A percentile compares a stretch with the other conserved stretches of the same genome.
Conservation (phyloP, 257 asterid species). For the Rauvolfia tetraphylla region DNA sequence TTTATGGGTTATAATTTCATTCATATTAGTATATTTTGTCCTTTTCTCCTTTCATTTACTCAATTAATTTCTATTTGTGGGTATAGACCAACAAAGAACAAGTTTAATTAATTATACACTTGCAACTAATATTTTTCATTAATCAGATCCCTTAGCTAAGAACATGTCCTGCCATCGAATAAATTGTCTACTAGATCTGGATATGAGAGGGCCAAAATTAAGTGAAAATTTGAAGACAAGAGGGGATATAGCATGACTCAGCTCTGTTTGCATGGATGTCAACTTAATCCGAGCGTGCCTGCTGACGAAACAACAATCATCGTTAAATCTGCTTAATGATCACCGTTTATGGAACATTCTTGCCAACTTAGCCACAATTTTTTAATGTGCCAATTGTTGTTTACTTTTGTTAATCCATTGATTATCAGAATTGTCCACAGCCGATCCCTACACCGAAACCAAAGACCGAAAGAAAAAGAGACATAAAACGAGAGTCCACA, state of each 20-base stretch:
- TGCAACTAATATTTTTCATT: not conserved
- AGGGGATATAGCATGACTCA: not conserved
- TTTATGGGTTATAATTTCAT: not conserved
- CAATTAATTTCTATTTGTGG: not conserved
- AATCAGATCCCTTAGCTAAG: not conserved
- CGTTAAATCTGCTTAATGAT: not conserved
- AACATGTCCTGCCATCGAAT: not conserved
- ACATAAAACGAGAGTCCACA: no score
- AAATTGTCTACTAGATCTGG: not conserved
- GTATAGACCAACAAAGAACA: not conserved
- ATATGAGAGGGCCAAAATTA: not conserved
- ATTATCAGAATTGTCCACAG: no score
- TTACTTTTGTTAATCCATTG: not conserved
- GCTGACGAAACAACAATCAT: not conserved
- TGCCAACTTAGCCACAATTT: not conserved
- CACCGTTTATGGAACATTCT: not conserved
- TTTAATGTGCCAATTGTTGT: not conserved
- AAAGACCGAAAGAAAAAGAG: not conserved
- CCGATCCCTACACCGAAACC: not conserved
- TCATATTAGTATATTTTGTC: not conserved
- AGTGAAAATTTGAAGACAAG: not conserved
- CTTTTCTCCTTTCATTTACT: not conserved
- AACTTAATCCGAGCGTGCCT: no score
- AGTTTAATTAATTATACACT: not conserved
- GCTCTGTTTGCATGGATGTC: not conserved